These are phyloP conservation scores for Lanmaoa pseudosensibilis DNA, from an alignment of 768 basidiomycete species.

Conservation along the genomic window DNA sequence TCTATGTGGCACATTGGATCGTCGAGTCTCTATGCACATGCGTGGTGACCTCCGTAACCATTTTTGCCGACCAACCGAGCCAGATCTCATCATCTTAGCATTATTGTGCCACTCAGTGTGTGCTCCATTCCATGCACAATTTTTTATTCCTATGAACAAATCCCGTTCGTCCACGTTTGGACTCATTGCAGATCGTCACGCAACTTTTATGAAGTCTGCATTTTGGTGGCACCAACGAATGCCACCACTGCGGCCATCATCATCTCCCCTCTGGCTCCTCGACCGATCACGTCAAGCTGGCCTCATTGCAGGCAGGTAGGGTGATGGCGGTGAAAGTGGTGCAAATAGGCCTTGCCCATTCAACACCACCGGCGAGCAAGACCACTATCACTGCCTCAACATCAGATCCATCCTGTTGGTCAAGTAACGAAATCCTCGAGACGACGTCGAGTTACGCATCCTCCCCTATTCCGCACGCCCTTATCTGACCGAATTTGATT, in stretches of 20 bases:
- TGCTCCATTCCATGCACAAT: slow-evolving; percentile 3
- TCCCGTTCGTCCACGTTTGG: background rate
- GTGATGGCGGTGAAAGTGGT: slow-evolving; percentile 16
- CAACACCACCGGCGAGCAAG: background rate
- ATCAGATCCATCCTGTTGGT: slow-evolving; percentile 16
- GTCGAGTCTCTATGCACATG: background rate
- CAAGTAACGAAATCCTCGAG: slow-evolving; percentile 40
- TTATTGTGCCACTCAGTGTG: background rate
- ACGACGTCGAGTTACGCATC: slow-evolving; percentile 31
- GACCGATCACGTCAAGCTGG: slow-evolving; percentile 8
- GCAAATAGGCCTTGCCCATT: slow-evolving; percentile 9
- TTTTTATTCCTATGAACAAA: slow-evolving; percentile 4
- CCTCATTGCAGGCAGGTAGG: slow-evolving; percentile 16
- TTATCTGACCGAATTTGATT: slow-evolving; percentile 20
- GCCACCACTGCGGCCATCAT: slow-evolving; percentile 8
- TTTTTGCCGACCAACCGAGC: background rate
- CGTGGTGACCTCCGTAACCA: background rate
- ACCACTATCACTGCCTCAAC: slow-evolving; percentile 3
- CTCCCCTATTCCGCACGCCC: slow-evolving; percentile 8
- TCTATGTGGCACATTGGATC: background rate
- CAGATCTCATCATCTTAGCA: background rate
- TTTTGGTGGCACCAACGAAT: slow-evolving; percentile 3
- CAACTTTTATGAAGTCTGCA: slow-evolving; percentile 11
- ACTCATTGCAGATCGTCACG: slow-evolving; percentile 14
- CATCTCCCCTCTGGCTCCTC: background rate